Percentiles rank a stretch among this genome's conserved stretches.
phyloP scores from a whole-genome alignment of 208 protist species.

The Trypanosoma rangeli region DNA sequence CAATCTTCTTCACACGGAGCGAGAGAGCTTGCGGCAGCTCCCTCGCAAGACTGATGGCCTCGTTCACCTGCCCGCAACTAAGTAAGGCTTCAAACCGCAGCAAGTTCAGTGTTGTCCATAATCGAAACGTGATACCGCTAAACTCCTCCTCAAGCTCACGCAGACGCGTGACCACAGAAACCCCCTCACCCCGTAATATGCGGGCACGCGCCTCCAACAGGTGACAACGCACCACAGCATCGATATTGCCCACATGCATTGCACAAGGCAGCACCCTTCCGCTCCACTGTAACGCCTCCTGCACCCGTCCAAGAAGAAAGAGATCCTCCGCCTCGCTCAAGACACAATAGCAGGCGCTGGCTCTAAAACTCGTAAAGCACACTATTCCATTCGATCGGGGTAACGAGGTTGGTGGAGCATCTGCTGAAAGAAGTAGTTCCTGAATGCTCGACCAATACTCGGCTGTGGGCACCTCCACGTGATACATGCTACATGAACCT shows the following conservation, averaged over 20 bases:
- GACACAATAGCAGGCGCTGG: constrained; percentile 37
- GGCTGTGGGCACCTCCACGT: constrained; percentile 13
- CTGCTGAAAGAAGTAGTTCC: constrained; percentile 24
- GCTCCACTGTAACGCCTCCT: constrained; percentile 38
- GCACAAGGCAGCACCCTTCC: constrained; percentile 32
- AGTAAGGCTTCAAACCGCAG: constrained; percentile 28
- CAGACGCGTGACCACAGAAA: constrained; percentile 4
- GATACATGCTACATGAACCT: constrained; percentile 17
- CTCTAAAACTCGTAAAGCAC: constrained; percentile 28
- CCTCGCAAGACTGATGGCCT: constrained; percentile 13
- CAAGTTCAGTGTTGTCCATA: constrained; percentile 28
- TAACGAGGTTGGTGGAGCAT: not conserved
- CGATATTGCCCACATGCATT: constrained; percentile 19
- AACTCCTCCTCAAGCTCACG: not conserved
- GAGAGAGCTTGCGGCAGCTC: not conserved
- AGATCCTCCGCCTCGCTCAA: constrained; percentile 50
- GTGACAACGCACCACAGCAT: constrained; percentile 23
- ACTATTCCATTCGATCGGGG: not conserved
- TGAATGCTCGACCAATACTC: constrained; percentile 28
- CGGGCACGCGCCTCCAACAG: constrained; percentile 29
- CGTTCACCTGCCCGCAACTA: constrained; percentile 9
- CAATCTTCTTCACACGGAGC: not conserved
- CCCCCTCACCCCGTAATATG: constrained; percentile 28
- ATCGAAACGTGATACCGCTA: constrained; percentile 8
- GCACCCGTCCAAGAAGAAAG: constrained; percentile 34